These are phyloP conservation scores for Aspergillus taichungensis DNA, from an alignment of 495 filamentous ascomycete genomes.

Conservation along the genomic window DNA sequence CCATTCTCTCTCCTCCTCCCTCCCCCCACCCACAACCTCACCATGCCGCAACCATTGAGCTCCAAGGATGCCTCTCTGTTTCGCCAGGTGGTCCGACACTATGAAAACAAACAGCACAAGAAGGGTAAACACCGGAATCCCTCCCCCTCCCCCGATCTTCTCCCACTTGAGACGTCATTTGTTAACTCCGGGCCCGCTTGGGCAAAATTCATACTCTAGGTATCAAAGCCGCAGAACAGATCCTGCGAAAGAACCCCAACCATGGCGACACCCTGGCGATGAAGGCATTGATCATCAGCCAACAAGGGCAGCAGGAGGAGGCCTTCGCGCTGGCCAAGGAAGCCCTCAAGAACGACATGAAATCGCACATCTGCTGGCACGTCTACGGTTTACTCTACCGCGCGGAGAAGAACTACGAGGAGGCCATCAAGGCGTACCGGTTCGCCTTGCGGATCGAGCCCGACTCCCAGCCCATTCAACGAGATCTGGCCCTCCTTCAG, in stretches of 20 bases:
- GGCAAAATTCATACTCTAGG: slow-evolving; percentile 35
- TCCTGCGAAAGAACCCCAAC: slow-evolving; percentile 84
- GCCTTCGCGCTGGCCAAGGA: slow-evolving; percentile 88
- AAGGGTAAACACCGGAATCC: slow-evolving; percentile 47
- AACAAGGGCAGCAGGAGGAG: slow-evolving; percentile 81
- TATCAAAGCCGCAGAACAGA: slow-evolving; percentile 87
- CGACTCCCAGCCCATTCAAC: slow-evolving; percentile 85
- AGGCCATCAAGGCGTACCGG: slow-evolving; percentile 97
- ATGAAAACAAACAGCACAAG: slow-evolving; percentile 98
- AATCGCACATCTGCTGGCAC: slow-evolving; percentile 98
- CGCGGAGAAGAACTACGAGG: slow-evolving; percentile 91
- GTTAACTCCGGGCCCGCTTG: too few relatives aligned
- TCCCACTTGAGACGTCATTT: too few relatives aligned
- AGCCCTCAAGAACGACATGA: slow-evolving; percentile 90
- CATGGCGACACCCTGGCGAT: slow-evolving; percentile 98
- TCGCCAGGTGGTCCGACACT: slow-evolving; percentile 84
- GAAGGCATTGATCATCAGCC: slow-evolving; percentile 96
- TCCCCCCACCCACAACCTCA: slow-evolving; percentile 23
- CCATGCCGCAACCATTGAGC: slow-evolving; percentile 74
- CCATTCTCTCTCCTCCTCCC: slow-evolving; percentile 16
- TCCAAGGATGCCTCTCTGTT: slow-evolving; percentile 92
- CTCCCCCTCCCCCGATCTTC: too few relatives aligned
- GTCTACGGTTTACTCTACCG: slow-evolving; percentile 95
- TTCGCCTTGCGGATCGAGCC: slow-evolving; percentile 88
- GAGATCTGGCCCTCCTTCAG: slow-evolving; percentile 87